phyloP scores from a whole-genome alignment of 768 basidiomycete species.

The Termitomyces heimii region DNA sequence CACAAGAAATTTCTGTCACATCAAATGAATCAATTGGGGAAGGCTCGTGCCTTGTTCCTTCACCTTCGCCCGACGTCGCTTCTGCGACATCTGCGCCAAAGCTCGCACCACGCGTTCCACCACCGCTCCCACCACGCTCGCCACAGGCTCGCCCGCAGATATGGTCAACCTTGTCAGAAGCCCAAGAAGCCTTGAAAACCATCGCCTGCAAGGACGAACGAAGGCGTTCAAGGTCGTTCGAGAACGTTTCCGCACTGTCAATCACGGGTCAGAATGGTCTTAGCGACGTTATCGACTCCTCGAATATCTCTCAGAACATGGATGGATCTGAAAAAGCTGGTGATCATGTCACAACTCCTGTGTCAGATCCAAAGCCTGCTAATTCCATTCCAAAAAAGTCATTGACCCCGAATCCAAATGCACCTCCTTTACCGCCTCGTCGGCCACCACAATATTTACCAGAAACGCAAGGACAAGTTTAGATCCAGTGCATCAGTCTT shows the following conservation, averaged over 20 bases:
- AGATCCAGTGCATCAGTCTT: background rate
- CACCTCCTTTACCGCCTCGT: slow-evolving; percentile 18
- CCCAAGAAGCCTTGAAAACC: slow-evolving; percentile 51
- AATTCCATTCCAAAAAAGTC: background rate
- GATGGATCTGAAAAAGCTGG: background rate
- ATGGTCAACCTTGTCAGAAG: slow-evolving; percentile 20
- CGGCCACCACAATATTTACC: slow-evolving; percentile 4
- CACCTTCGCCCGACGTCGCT: background rate
- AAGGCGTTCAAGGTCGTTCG: slow-evolving; percentile 13
- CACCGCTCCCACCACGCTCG: slow-evolving; percentile 46
- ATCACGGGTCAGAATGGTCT: background rate
- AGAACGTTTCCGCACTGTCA: background rate
- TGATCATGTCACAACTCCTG: background rate
- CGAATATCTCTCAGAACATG: background rate
- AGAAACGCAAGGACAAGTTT: slow-evolving; percentile 1
- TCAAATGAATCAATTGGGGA: background rate
- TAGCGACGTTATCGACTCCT: background rate
- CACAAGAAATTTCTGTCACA: slow-evolving; percentile 7
- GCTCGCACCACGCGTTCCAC: slow-evolving; percentile 31
- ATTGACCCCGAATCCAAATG: slow-evolving; percentile 5
- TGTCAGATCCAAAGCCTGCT: slow-evolving; percentile 2
- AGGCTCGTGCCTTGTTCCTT: background rate
- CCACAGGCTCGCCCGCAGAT: slow-evolving; percentile 19
- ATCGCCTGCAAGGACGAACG: slow-evolving; percentile 45
- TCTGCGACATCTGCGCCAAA: background rate